Evolutionary conservation across 148 eudicot species (phyloP), one percentile per base, ranked within the genome.

Genomic region (Fagopyrum homotropicum): DNA sequence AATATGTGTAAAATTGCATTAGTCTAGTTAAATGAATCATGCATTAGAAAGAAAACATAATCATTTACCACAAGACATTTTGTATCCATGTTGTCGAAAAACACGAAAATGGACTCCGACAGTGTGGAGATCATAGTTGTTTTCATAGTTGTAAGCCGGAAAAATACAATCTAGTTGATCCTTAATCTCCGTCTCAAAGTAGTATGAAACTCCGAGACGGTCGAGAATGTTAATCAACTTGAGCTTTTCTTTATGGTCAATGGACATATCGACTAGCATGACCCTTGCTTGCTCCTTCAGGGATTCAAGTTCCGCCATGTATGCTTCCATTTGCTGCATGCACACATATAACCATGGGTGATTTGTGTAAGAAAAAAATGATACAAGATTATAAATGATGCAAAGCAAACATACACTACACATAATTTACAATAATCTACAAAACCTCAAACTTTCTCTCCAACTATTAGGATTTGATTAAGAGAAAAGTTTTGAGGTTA

Each of bases 61-160:
- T 47, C 77, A 85, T 84, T 47, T 79, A 85, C 85, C 85, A 47
- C 66, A 78, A 15, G 82, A 80, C 11, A 85, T 72, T 7, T 74
- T 78, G 61, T 74, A 75, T n/a, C 88, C 88, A 63, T 85, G 79
- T 30, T 85, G 83, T 40, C 85, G 75, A 54, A 80, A 85, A 22
- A 82, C 61, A 48, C 85, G 85, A 57, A 85, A 85, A 22, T 76
- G 80, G 49, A 72, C 78, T 0, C 83, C 73, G n/a, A 73, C 72
- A 54, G 9, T 78, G 57, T 55, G 50, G 16, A 83, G 73, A 80
- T 80, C 86, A 73, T 76, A 55, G 54, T 72, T n/a, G 3, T 15
- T 72, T 0, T 79, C 19, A 29, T 78, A 70, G 3, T 68, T 11
- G 19, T 73, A 5, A 16, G 56, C 29, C 15, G 49, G 35, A 43